A percentile compares a stretch with the other conserved stretches of the same genome.
Conservation (phyloP, 208 protist species). For the Novymonas esmeraldas region DNA sequence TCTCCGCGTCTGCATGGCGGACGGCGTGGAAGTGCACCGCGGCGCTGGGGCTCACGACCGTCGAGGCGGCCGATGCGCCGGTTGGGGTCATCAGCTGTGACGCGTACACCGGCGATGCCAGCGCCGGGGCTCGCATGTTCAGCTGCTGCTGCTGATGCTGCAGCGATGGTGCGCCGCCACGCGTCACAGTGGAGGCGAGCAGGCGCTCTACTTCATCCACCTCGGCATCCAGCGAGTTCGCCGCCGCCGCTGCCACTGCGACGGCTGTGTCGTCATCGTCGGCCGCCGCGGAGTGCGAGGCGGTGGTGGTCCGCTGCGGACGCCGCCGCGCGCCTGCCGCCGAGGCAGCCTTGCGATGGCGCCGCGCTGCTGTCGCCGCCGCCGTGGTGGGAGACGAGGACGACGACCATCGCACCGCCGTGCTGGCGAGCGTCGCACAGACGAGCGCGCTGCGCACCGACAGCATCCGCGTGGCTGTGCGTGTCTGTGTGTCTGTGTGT, state of each 20-base stretch:
- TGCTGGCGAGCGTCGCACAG: too few species aligned
- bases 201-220: conserved; percentile 34
- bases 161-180: background rate
- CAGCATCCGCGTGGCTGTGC: too few species aligned
- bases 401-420: too few species aligned
- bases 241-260: background rate
- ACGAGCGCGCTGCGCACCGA: too few species aligned
- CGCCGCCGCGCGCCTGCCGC: too few species aligned
- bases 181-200: conserved; percentile 9
- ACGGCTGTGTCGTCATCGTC: background rate
- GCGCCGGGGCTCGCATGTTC: background rate
- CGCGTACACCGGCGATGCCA: conserved; percentile 1
- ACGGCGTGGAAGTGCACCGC: conserved; percentile 24
- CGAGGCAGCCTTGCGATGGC: too few species aligned
- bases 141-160: background rate
- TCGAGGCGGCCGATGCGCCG: background rate
- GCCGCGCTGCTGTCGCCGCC: too few species aligned
- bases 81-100: background rate
- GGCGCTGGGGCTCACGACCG: conserved; percentile 10
- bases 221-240: conserved; percentile 15
- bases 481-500: too few species aligned
- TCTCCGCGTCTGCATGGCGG: conserved; percentile 8
- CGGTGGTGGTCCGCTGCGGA: too few species aligned
- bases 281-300: too few species aligned
- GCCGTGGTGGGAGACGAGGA: too few species aligned